Percentiles rank a stretch among this genome's conserved stretches.
These are phyloP conservation scores for Trifolium repens DNA, from an alignment of 306 rosid species.

Conservation along the genomic window DNA sequence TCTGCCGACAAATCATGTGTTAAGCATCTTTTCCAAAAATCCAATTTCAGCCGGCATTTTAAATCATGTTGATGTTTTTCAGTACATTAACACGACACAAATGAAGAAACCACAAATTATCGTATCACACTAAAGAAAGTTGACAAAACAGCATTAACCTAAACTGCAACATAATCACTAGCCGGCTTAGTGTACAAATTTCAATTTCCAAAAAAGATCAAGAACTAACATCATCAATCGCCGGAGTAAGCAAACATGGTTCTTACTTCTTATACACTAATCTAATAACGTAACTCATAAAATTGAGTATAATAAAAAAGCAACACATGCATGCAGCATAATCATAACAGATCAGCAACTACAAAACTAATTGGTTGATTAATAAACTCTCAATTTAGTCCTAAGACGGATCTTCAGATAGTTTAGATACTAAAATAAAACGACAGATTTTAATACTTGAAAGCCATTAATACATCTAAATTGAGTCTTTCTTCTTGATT, in stretches of 20 bases:
- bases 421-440: neutral
- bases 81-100: constrained; percentile 9
- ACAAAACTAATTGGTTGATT: neutral
- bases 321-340: neutral
- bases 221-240: constrained; percentile 17
- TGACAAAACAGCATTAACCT: constrained; percentile 10
- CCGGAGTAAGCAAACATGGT: neutral
- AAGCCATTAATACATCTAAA: neutral
- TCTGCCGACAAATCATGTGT: neutral
- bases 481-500: neutral
- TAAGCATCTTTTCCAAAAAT: constrained; percentile 28
- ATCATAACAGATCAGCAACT: constrained; percentile 34
- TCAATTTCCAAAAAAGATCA: constrained; percentile 2
- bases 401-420: neutral
- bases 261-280: neutral
- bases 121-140: constrained; percentile 28
- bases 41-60: constrained; percentile 11
- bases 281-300: constrained; percentile 45
- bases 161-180: constrained; percentile 6
- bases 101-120: constrained; percentile 9
- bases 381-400: neutral
- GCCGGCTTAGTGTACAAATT: constrained; percentile 16
- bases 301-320: constrained; percentile 22
- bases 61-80: neutral
- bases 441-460: neutral